Base-by-base conservation (phyloP, 257 asterid genomes). In the Petrea volubilis region DNA sequence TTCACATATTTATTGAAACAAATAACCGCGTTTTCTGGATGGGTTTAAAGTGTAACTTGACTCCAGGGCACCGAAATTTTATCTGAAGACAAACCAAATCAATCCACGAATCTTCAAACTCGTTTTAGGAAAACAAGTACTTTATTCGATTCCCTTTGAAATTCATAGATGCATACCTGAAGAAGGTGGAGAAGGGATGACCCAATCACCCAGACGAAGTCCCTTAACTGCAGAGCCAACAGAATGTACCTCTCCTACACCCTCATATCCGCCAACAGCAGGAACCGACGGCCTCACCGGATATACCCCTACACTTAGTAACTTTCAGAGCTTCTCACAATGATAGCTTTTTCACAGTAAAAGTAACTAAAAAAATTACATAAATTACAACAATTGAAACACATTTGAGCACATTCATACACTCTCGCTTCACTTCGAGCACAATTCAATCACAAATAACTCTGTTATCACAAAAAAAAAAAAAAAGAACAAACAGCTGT, bases 221-320 rank as follows among this genome's bases (percentile, higher is more conserved):
- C 83, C 82, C 80, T 85, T 72, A 25, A 95, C 98, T 25, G 90
- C 87, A 75, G 95, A 75, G 43, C 98, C 99, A 5, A 90, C 86
- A 24, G 85, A 79, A 74, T 89, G 84, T 17, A 95, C 93, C 78
- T 90, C 96, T 51, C 97, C 99, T n/a, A 95, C 96, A 38, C 99
- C 99, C 78, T 92, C 99, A 67, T 95, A 95, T 33, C 99, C 99
- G 25, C 98, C 99, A 43, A 92, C 83, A 12, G 99, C 99, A 60
- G 99, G 99, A 68, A 90, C 74, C 3, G 88, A 82, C 6, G 99
- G 99, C 79, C 97, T 83, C 79, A 95, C 97, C 33, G 99, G 99
- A 81, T 95, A 95, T 18, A 88, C 95, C 72, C 98, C 99, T 90
- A 63, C 25, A 24, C 11, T 27, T 55, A 73, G 57, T 23, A 61